Conservation (phyloP, 495 filamentous ascomycete species). For the Xylaria cubensis region DNA sequence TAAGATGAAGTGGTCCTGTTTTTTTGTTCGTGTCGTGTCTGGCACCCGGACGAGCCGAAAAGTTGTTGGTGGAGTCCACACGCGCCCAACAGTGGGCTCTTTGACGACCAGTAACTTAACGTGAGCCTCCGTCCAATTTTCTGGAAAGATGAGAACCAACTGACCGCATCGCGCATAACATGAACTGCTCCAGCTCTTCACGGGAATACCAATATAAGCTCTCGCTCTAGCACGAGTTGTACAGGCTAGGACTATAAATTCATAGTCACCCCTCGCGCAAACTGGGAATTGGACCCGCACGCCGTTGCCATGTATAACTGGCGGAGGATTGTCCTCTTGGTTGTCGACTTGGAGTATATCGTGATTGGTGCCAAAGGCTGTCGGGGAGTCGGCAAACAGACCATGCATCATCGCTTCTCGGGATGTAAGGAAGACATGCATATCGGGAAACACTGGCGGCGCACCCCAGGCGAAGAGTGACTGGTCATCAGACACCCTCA, state of each 20-base stretch:
- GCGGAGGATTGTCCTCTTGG: background rate
- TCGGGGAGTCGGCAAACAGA: slow-evolving; percentile 16
- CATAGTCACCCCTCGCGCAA: background rate
- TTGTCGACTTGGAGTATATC: slow-evolving; percentile 8
- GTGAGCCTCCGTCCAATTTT: slow-evolving; percentile 9
- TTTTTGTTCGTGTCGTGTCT: background rate
- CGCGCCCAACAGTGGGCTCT: slow-evolving; percentile 5
- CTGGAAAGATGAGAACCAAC: slow-evolving; percentile 15
- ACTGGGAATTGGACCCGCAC: slow-evolving; percentile 18
- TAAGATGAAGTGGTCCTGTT: background rate
- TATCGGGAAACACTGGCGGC: slow-evolving; percentile 10
- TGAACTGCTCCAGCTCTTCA: slow-evolving; percentile 1
- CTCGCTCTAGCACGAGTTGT: background rate
- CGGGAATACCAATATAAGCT: slow-evolving; percentile 7
- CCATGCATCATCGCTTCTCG: background rate
- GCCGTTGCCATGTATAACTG: slow-evolving; percentile 16
- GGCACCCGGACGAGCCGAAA: slow-evolving; percentile 16
- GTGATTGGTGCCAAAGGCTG: background rate
- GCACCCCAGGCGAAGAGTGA: slow-evolving; percentile 33
- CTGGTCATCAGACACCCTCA: slow-evolving; percentile 34
- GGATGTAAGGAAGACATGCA: background rate
- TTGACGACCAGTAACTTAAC: slow-evolving; percentile 12
- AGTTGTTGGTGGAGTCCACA: background rate
- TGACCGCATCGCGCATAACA: slow-evolving; percentile 14
- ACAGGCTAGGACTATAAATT: slow-evolving; percentile 22